Base-by-base conservation (phyloP, 2,329 filamentous ascomycete genomes). In the Alternaria arborescens region DNA sequence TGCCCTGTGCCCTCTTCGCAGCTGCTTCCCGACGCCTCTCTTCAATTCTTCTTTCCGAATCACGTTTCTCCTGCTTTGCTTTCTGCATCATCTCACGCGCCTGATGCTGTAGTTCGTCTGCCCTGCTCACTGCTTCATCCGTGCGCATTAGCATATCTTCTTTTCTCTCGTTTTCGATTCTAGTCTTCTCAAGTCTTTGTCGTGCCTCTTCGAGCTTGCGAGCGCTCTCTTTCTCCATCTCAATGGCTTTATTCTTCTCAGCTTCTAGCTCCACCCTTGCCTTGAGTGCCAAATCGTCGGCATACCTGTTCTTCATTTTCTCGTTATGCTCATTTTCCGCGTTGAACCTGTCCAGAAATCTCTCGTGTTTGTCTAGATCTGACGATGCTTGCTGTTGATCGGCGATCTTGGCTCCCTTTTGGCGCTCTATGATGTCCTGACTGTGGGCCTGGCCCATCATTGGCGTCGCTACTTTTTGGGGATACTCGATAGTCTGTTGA, bases 301-400 rank as follows among this genome's bases (percentile, higher is more conserved):
- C 46, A 36, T 50, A 50, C 3, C 46, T 50, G 46, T 50, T 36
- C 46, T 50, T 50, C 46, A 50, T 12, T n/a, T 50, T 50, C 46
- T 50, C 46, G 14, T 50, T 38, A 22, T 16, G 46, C 3, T 50
- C 10, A 16, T 50, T 50, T 1, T 50, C 20, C 20, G 34, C 24
- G 12, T 36, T 38, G 20, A 50, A n/a, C 20, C 46, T 34, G 5
- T 38, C 46, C 14, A 50, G 20, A 12, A 36, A 8, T 1, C 16
- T 22, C 14, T 36, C 32, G 32, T 50, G 32, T 26, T 50, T 50
- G 14, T 26, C 32, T 50, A n/a, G 32, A 24, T 50, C 22, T 8
- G 30, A 50, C 12, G 20, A 3, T n/a, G 14, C 20, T 26, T 50
- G 46, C 20, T 36, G 20, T 26, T 50, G 20, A 50, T 34, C 22